phyloP scores from a whole-genome alignment of 2,329 filamentous ascomycete species.

The Talaromyces rugulosus region DNA sequence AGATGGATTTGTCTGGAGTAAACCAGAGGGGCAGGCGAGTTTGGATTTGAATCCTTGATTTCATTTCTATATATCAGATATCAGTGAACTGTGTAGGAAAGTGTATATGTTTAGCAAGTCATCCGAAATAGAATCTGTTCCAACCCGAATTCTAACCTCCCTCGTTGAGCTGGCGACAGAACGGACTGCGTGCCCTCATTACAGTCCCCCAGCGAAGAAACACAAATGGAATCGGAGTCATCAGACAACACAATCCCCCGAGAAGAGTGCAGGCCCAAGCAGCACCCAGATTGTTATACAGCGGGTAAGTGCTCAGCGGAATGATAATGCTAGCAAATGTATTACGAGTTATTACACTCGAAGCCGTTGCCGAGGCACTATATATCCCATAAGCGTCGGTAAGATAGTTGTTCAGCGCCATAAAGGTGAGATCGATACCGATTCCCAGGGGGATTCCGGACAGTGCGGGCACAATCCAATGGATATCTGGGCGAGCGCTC shows the following conservation, averaged over 20 bases:
- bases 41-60: conserved; percentile 1
- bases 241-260: conserved; percentile 35
- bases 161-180: conserved; percentile 22
- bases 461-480: conserved; percentile 55
- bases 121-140: background rate
- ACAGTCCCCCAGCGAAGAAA: conserved; percentile 28
- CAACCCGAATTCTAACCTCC: too few species aligned
- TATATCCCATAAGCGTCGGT: conserved; percentile 65
- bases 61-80: background rate
- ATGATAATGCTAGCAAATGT: conserved; percentile 50
- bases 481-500: conserved; percentile 46
- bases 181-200: conserved; percentile 24
- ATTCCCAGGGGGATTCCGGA: conserved; percentile 59
- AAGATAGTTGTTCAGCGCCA: conserved; percentile 62
- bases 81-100: background rate
- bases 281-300: conserved; percentile 36
- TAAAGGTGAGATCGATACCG: conserved; percentile 61
- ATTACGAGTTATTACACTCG: conserved; percentile 48
- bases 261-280: conserved; percentile 39
- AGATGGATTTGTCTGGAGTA: conserved; percentile 5
- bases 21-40: background rate
- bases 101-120: background rate
- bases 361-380: conserved; percentile 55
- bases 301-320: conserved; percentile 46
- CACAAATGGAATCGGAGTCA: conserved; percentile 38